Evolutionary conservation across 2,329 filamentous ascomycete genomes (phyloP).

Genomic region (Fusarium papillatum): DNA sequence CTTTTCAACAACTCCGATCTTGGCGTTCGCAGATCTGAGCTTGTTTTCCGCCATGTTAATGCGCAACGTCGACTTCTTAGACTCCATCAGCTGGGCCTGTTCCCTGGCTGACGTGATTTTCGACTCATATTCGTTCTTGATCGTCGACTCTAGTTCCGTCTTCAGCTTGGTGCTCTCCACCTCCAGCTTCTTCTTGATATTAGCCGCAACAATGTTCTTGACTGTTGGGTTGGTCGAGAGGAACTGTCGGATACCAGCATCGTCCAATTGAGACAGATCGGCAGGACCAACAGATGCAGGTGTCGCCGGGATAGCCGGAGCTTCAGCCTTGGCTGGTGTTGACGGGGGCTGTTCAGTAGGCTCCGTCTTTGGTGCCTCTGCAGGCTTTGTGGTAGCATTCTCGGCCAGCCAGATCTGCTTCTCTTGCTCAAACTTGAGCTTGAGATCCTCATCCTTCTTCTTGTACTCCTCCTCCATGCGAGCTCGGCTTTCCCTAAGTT

Average conservation of each 20-base stretch:
- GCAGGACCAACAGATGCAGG: slow-evolving; percentile 48
- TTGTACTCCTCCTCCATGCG: slow-evolving; percentile 66
- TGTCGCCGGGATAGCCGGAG: slow-evolving; percentile 51
- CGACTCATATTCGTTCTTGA: slow-evolving; percentile 68
- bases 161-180: slow-evolving; percentile 72
- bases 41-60: slow-evolving; percentile 86
- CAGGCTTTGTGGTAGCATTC: slow-evolving; percentile 49
- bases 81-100: slow-evolving; percentile 78
- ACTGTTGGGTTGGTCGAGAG: slow-evolving; percentile 68
- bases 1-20: slow-evolving; percentile 83
- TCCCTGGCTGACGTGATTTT: slow-evolving; percentile 68
- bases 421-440: slow-evolving; percentile 73
- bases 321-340: slow-evolving; percentile 57
- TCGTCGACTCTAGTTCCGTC: slow-evolving; percentile 61
- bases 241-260: slow-evolving; percentile 69
- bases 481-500: slow-evolving; percentile 75
- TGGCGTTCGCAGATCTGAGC: slow-evolving; percentile 73
- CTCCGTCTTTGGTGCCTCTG: slow-evolving; percentile 28
- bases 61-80: slow-evolving; percentile 81
- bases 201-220: slow-evolving; percentile 70
- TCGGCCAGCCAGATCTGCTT: slow-evolving; percentile 73
- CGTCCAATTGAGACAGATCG: slow-evolving; percentile 64
- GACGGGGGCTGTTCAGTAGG: slow-evolving; percentile 41
- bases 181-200: slow-evolving; percentile 79
- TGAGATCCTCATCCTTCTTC: slow-evolving; percentile 65